Conservation (phyloP, 2,329 filamentous ascomycete species). For the Aureobasidium vineae region DNA sequence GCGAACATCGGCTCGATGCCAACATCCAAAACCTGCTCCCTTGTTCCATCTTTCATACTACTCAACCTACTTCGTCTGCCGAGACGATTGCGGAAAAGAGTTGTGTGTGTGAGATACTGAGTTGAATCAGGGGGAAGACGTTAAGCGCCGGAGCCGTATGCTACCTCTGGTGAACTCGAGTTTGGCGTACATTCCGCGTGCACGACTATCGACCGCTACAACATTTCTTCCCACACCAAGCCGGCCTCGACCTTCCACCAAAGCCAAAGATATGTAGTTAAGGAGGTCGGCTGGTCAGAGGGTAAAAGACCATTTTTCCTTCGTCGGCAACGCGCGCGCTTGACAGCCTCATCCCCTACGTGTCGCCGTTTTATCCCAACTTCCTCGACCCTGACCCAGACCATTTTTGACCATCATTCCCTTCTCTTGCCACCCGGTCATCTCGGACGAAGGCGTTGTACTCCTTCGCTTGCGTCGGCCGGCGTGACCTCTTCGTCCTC, state of each 20-base stretch:
- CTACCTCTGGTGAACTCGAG: conserved; percentile 24
- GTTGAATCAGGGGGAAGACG: conserved; percentile 17
- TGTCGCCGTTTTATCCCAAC: conserved; percentile 23
- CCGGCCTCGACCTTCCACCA: conserved; percentile 15
- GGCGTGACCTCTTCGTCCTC: conserved; percentile 71
- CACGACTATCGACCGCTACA: conserved; percentile 28
- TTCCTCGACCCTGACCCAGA: conserved; percentile 25
- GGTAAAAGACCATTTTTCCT: conserved; percentile 6
- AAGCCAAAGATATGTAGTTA: conserved; percentile 24
- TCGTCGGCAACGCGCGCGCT: conserved; percentile 21
- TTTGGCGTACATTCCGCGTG: conserved; percentile 26
- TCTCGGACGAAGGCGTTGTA: conserved; percentile 2
- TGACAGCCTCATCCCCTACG: conserved; percentile 25
- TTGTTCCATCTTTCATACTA: conserved; percentile 14
- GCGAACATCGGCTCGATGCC: conserved; percentile 10
- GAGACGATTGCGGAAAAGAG: background rate
- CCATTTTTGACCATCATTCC: conserved; percentile 11
- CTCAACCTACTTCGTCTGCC: conserved; percentile 6
- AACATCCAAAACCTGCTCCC: conserved; percentile 16
- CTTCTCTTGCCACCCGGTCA: conserved; percentile 22
- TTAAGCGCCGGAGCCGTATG: conserved; percentile 20
- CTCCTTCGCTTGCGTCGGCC: conserved; percentile 50
- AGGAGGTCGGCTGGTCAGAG: conserved; percentile 23
- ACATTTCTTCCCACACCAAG: conserved; percentile 22
- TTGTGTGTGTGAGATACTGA: background rate